Conservation (phyloP, 352 stramenopile genomes). For the Pythium brachiatum region DNA sequence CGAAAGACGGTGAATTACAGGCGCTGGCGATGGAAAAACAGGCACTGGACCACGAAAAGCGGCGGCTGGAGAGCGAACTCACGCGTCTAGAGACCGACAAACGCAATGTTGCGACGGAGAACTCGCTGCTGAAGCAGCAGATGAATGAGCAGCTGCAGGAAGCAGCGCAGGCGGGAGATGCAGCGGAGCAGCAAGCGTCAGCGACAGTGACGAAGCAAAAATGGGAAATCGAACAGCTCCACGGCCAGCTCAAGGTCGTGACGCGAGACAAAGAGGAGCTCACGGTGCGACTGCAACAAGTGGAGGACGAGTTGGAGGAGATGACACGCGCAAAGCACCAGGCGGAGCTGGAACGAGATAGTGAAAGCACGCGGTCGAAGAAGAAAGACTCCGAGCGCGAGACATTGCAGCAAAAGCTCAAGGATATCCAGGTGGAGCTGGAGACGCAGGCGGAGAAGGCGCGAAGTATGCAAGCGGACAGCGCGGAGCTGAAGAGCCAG, state of each 20-base stretch:
- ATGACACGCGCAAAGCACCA: constrained; percentile 25
- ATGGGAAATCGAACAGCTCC: constrained; percentile 51
- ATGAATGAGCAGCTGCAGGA: constrained; percentile 16
- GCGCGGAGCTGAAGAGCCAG: constrained; percentile 31
- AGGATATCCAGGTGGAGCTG: constrained; percentile 31
- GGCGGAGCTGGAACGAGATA: constrained; percentile 31
- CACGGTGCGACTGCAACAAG: constrained; percentile 20
- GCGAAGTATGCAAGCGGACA: constrained; percentile 26
- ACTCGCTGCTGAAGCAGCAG: constrained; percentile 10
- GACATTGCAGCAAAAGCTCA: constrained; percentile 25
- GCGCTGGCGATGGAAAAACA: constrained; percentile 24
- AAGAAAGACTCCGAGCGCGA: constrained; percentile 41
- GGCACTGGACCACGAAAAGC: constrained; percentile 22
- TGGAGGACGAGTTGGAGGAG: constrained; percentile 38
- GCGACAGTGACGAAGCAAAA: constrained; percentile 33
- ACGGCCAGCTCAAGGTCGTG: constrained; percentile 30
- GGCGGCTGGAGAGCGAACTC: constrained; percentile 14
- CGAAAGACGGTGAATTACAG: constrained; percentile 5
- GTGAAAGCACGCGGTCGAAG: constrained; percentile 23
- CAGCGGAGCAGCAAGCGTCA: constrained; percentile 12
- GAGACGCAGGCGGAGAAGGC: constrained; percentile 30
- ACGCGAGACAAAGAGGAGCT: constrained; percentile 43
- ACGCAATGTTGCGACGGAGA: constrained; percentile 16
- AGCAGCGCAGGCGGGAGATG: constrained; percentile 13
- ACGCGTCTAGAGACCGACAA: constrained; percentile 35